Evolutionary conservation across 2,329 filamentous ascomycete species (phyloP), one percentile per base, ranked within the genome.

Genomic region (Sclerotinia glacialis): DNA sequence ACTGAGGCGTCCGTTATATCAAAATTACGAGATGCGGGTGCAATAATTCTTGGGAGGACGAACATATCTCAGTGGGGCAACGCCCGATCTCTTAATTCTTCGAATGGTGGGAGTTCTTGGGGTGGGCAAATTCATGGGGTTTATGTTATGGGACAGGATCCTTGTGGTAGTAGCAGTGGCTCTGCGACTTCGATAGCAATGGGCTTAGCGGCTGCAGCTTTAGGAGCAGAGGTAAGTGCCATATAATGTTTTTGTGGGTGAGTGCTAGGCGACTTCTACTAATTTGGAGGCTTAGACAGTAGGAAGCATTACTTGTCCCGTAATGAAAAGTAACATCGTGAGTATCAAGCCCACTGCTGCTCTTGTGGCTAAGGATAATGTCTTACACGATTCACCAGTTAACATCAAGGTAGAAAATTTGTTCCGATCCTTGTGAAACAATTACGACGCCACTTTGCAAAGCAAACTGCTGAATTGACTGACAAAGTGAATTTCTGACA

Each of bases 41-140:
- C 62, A 7, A 70, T 72, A 21, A 65, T 72, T 23, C 50, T 72
- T 16, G 69, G 64, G 37, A 72, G 69, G 42, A 44, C 78, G n/a
- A 80, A 79, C 68, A 74, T 85, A 26, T 82, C 84, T 67, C 82
- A 85, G 70, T 78, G 84, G 23, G 82, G 82, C 2, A 86, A 87
- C 70, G 86, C 79, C 64, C 79, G 88, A 8, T 85, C 83, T 3
- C 72, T 73, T 18, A 88, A 86, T 71, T 79, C 79, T 3, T 82
- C 78, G n/a, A 84, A 85, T 65, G 88, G 88, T 5, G 90, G 87
- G 87, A 85, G 82, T 55, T 83, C 86, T 0, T 79, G 84, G 60
- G 86, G 86, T 14, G 87, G 87, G 0, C 87, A 90, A 72, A 83
- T 81, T 0, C 79, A 82, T 46, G 87, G 78, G 9, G 85, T 86